Base-by-base conservation (phyloP, 2,329 filamentous ascomycete species). In the Blastomyces emzantsi region DNA sequence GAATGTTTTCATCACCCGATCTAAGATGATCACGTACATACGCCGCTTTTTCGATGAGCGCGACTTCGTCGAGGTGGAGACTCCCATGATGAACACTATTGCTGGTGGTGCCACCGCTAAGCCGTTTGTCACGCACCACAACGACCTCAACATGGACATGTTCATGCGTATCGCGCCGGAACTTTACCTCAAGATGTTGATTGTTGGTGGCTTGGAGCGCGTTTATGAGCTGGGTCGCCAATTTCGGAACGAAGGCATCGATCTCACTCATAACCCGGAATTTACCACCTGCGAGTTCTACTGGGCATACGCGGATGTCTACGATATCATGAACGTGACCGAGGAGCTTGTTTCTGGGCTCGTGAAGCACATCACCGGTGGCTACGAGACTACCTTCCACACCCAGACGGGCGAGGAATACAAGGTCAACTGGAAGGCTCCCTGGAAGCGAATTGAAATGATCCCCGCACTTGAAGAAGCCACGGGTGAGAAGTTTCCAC, bases 251-350 rank as follows among this genome's bases (percentile, higher is more conserved):
- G 92, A 96, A 77, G 88, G 89, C 65, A 88, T 91, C 67, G 91
- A 96, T 75, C 81, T 94, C 60, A 99, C 94, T 8, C 94, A 99
- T 82, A 99, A 97, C 81, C 94, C 90, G 49, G 94, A 99, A 76
- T 99, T 99, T 81, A 99, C 94, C 54, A 96, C 91, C 33, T 90
- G 91, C 76, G 94, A 99, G 77, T 97, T 97, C 80, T 99, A 99
- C 79, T 87, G 90, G 85, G 93, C 94, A 3, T 97, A 92, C 69
- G 89, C 89, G 63, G 92, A 96, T 77, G 86, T 96, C 69, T 90
- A 95, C 76, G 94, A 97, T 73, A 81, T 97, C 65, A 91, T 96
- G 88, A 81, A 89, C 65, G 84, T 91, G 72, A 97, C 94, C 1
- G 94, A 99, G 77, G 92, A 97, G 74, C 87, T 99, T 39, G 89